phyloP scores from a whole-genome alignment of 169 alveolate species.

The Eimeria falciformis region DNA sequence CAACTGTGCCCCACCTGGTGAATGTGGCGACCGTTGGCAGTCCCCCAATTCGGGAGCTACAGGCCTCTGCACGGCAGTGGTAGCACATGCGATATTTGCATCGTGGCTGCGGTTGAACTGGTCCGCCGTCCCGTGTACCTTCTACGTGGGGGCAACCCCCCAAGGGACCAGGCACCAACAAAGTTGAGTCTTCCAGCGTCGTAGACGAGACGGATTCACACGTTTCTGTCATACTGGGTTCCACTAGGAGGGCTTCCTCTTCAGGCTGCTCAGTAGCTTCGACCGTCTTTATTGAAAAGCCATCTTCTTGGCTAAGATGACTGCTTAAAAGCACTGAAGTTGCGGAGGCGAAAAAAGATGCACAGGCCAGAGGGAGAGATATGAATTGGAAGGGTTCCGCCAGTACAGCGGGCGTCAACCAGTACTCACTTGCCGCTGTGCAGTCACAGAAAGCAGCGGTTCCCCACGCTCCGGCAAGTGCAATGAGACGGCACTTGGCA shows the following conservation, averaged over 20 bases:
- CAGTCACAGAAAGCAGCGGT: neutral
- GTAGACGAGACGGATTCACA: no score
- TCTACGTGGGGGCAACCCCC: neutral
- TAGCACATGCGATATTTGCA: neutral
- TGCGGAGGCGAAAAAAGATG: neutral
- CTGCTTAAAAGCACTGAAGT: neutral
- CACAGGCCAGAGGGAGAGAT: neutral
- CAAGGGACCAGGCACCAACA: no score
- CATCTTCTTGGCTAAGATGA: neutral
- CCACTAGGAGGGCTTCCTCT: neutral
- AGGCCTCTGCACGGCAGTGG: neutral
- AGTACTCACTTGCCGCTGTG: neutral
- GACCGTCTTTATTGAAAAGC: no score
- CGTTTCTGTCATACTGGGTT: no score
- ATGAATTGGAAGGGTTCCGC: neutral
- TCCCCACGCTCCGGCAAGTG: conserved; percentile 8
- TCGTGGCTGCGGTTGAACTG: neutral
- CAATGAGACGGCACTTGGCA: neutral
- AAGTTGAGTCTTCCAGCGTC: no score
- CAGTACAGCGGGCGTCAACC: neutral
- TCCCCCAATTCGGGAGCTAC: neutral
- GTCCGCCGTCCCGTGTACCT: no score
- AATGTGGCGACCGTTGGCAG: neutral
- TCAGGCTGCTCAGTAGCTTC: no score
- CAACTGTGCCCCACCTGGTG: no score